Base-by-base conservation (phyloP, 352 stramenopile genomes). In the Phytophthora niederhauseri region DNA sequence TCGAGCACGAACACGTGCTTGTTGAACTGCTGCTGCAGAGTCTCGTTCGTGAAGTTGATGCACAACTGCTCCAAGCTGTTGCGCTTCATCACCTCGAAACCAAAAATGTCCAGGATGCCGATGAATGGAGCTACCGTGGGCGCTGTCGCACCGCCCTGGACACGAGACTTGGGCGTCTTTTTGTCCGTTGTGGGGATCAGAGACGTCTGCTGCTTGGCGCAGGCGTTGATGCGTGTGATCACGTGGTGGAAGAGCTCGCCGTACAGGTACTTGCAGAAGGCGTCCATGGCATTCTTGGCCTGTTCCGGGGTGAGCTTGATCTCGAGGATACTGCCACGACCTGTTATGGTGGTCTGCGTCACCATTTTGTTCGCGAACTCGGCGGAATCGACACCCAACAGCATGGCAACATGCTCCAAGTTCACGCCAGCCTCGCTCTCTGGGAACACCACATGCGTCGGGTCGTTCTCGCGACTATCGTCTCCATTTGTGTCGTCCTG, bases 11-110 rank as follows among this genome's bases (percentile, higher is more conserved):
- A 96, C 7, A 94, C 85, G 60, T 97, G 87, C 53, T 90, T 86
- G 70, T 97, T 97, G 69, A 97, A 97, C 56, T 95, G 90, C 62
- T 95, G 88, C 61, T 97, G 91, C 6, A 97, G 73, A 36, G 84
- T 96, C 72, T 97, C 91, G 72, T 97, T 97, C 24, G 89, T 94
- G 61, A 96, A 97, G 64, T 97, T 97, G 75, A 97, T 97, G 62
- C 90, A 96, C 5, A 97, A 68, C 56, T 97, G 91, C 71, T 97
- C 91, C 11, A 97, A 76, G 38, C 82, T 95, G 75, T 97, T 97
- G 45, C 75, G 80, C 55, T 88, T 73, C 85, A 97, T 94, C 19
- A 91, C 88, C 65, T 97, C 91, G 62, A 97, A 97, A 9, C 91
- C 91, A 66, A 97, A 97, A 46, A 97, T 97, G 66, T 97, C 91